A percentile compares a stretch with the other conserved stretches of the same genome.
Evolutionary conservation across 345 rosid genomes (phyloP).

Genomic region (Capsella bursapastoris): DNA sequence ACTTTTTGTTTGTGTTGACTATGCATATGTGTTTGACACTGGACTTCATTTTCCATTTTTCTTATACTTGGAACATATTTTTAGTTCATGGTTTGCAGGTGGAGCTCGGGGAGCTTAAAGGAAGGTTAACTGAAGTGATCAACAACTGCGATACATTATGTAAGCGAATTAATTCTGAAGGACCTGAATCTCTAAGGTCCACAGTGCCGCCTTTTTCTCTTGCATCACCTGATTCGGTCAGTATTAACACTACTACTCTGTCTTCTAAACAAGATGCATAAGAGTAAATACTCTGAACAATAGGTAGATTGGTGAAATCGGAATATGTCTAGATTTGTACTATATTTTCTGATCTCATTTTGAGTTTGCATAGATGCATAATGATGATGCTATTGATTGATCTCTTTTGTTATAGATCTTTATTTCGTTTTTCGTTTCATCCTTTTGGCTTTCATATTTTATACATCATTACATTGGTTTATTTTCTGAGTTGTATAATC

Average conservation of each 20-base stretch:
- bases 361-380: slow-evolving; percentile 21
- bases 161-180: slow-evolving; percentile 75
- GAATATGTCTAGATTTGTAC: not conserved
- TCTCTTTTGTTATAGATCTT: slow-evolving; percentile 1
- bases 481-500: slow-evolving; percentile 1
- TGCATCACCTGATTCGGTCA: slow-evolving; percentile 41
- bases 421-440: not conserved
- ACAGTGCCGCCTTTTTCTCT: slow-evolving; percentile 56
- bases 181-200: slow-evolving; percentile 75
- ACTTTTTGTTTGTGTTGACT: not conserved
- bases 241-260: slow-evolving; percentile 30
- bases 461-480: not conserved
- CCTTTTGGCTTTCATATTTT: not conserved
- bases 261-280: slow-evolving; percentile 26
- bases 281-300: slow-evolving; percentile 5
- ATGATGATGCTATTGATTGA: not conserved
- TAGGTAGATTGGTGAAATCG: slow-evolving; percentile 1
- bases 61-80: slow-evolving; percentile 24
- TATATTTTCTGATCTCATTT: not conserved
- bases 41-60: slow-evolving; percentile 2
- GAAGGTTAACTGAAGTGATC: slow-evolving; percentile 84
- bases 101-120: slow-evolving; percentile 90
- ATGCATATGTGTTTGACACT: not conserved
- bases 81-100: slow-evolving; percentile 87
- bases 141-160: slow-evolving; percentile 78